phyloP scores from a whole-genome alignment of 768 basidiomycete species.

The Lentinula sp. region DNA sequence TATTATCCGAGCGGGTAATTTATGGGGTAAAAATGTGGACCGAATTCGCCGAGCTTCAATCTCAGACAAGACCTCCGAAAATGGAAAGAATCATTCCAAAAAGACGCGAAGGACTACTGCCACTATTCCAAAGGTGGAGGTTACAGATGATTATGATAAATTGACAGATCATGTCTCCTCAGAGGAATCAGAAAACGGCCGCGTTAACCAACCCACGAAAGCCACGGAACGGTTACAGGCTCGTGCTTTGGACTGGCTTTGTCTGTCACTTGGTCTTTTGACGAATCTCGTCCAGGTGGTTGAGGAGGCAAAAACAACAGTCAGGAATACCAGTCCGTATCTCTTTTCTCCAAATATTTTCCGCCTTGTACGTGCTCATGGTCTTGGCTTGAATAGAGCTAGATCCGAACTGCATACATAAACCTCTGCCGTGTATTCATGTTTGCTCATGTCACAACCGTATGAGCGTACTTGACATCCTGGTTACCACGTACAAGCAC shows the following conservation, averaged over 20 bases:
- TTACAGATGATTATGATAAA: constrained; percentile 8
- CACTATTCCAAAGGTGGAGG: constrained; percentile 2
- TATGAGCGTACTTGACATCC: constrained; percentile 6
- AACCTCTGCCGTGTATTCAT: not conserved
- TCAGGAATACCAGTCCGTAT: constrained; percentile 45
- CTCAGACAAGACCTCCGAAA: constrained; percentile 9
- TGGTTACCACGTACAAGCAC: not conserved
- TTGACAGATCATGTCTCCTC: constrained; percentile 11
- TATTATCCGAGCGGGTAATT: constrained; percentile 31
- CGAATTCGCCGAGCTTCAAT: not conserved
- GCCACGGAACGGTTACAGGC: constrained; percentile 11
- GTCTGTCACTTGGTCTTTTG: constrained; percentile 67
- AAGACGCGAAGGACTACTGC: not conserved
- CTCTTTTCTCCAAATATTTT: not conserved
- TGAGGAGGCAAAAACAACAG: constrained; percentile 36
- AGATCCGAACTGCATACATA: not conserved
- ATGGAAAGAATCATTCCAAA: constrained; percentile 12
- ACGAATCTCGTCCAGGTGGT: constrained; percentile 68
- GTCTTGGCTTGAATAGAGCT: not conserved
- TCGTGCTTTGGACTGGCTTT: constrained; percentile 60
- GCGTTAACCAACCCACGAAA: not conserved
- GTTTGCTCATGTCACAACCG: not conserved
- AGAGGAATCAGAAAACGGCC: not conserved
- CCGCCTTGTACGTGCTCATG: not conserved
- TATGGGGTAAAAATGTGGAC: constrained; percentile 10